Evolutionary conservation across 345 rosid species (phyloP), one percentile per base, ranked within the genome.

Genomic region (Conringia planisiliqua): DNA sequence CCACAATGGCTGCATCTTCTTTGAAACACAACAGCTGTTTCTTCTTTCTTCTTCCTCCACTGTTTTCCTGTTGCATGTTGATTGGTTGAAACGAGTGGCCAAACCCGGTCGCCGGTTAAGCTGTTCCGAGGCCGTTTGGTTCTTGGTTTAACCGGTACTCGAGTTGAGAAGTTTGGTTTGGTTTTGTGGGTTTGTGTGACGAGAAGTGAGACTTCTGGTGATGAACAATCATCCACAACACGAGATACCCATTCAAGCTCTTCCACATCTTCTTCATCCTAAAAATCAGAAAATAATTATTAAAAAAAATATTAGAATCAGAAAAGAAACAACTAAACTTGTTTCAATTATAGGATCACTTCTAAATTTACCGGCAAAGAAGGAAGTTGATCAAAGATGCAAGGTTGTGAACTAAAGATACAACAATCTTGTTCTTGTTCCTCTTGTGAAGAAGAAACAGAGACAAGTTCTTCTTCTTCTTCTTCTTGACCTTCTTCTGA

Each of bases 1-100:
- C 92, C 97, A 44, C 98, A 95, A 71, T 95, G 99, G 84, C 91
- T 66, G 62, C 99, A 95, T 82, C 89, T 95, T 84, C 98, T 78
- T 33, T 71, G 80, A 38, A 77, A 77, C 56, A 82, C 87, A 1
- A 87, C 72, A 35, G 74, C 83, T 0, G 68, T 7, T 40, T 80
- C 52, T n/a, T 70, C 85, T 32, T 12, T 78, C 68, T 68, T 76
- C 65, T 64, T 77, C 67, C 22, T 55, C 35, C 17, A 27, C 38
- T 81, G 80, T 62, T 62, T 77, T 17, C 46, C 27, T 48, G 81
- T 78, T 44, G 72, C 73, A 20, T 76, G 67, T 62, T 63, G 77
- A 3, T 59, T 70, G 0, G 92, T 76, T 39, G 76, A 70, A 64
- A 56, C 62, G 74, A 12, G 88, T 70, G 54, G 88, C 77, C 87